Evolutionary conservation across 2,329 filamentous ascomycete species (phyloP).

Genomic region (Fusarium sp.): DNA sequence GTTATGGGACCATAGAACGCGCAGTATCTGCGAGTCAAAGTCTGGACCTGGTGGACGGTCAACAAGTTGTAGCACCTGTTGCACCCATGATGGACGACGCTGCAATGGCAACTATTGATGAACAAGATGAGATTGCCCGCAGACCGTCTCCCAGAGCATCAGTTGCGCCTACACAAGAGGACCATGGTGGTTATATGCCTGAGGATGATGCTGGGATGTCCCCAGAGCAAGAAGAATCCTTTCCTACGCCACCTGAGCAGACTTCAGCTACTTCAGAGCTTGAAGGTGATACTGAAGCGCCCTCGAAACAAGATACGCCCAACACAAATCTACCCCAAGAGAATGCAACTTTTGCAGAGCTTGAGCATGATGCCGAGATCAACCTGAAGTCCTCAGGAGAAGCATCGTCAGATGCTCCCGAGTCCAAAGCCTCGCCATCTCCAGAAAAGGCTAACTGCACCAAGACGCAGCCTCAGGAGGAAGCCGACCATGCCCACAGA

Average conservation of each 20-base stretch:
- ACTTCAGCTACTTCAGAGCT: not conserved
- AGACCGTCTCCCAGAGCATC: not conserved
- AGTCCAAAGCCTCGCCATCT: not conserved
- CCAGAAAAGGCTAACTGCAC: not conserved
- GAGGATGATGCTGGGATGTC: not conserved
- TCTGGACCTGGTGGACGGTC: not conserved
- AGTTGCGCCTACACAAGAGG: not conserved
- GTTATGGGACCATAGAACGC: not conserved
- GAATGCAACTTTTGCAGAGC: not conserved
- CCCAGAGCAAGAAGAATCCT: not conserved
- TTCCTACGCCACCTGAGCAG: not conserved
- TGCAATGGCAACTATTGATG: not conserved
- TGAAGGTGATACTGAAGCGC: not conserved
- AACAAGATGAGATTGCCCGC: not conserved
- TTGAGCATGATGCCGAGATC: not conserved
- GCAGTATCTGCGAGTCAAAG: not conserved
- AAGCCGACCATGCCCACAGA: not conserved
- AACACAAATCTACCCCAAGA: not conserved
- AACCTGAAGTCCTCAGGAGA: not conserved
- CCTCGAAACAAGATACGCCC: not conserved
- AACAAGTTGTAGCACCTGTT: conserved; percentile 3
- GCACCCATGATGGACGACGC: not conserved
- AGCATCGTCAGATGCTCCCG: not conserved
- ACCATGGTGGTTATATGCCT: not conserved
- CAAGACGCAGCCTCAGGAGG: not conserved